phyloP scores from a whole-genome alignment of 1,284 basidiomycete species.

The Mycena citricolor region DNA sequence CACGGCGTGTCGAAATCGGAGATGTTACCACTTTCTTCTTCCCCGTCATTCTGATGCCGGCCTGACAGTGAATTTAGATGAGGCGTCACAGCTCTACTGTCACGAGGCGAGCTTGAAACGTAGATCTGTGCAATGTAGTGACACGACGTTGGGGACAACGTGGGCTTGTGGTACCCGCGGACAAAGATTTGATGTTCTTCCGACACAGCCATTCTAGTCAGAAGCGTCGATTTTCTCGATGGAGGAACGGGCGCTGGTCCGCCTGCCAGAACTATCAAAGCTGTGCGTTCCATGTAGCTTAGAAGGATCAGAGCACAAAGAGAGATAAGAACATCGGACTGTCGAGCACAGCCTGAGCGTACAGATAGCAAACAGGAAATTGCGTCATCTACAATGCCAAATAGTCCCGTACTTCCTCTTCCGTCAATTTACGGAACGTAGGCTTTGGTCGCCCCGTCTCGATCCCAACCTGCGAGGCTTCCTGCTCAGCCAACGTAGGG shows the following conservation, averaged over 20 bases:
- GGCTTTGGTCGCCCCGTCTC: constrained; percentile 77
- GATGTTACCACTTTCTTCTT: too few species aligned
- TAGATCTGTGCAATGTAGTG: too few species aligned
- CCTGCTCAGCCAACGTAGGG: constrained; percentile 75
- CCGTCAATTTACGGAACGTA: constrained; percentile 90
- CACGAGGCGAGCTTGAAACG: too few species aligned
- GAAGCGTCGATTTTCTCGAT: constrained; percentile 10
- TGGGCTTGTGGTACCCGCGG: too few species aligned
- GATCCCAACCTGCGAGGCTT: constrained; percentile 69
- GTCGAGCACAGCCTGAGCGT: background rate
- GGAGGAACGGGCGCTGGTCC: constrained; percentile 9
- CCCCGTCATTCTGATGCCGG: too few species aligned
- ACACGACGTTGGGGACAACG: too few species aligned
- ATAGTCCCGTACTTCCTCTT: constrained; percentile 95
- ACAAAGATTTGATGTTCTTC: too few species aligned
- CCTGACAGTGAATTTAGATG: too few species aligned
- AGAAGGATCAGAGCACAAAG: constrained; percentile 11
- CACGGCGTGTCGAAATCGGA: too few species aligned
- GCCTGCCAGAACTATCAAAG: too few species aligned
- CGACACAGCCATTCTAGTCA: constrained; percentile 13
- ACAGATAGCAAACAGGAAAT: constrained; percentile 18
- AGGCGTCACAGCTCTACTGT: too few species aligned
- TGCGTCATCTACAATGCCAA: constrained; percentile 64
- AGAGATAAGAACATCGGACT: too few species aligned
- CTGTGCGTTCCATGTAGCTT: constrained; percentile 21